phyloP scores from a whole-genome alignment of 306 rosid genomes.

The Lathyrus sativus region DNA sequence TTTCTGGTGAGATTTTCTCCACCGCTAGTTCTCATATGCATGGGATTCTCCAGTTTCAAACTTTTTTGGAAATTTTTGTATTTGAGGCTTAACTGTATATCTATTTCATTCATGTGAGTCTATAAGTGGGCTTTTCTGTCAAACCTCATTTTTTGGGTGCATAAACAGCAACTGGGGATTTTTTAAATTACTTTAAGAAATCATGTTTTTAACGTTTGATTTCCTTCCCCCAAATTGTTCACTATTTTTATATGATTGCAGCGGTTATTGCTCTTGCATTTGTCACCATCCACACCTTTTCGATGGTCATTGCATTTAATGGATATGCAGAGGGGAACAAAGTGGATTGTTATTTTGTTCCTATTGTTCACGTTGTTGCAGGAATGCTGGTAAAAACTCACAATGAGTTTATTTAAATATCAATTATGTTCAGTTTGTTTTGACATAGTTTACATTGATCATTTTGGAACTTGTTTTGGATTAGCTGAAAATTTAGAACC shows the following conservation, averaged over 20 bases:
- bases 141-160: not conserved
- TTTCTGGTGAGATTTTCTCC: constrained; percentile 66
- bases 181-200: constrained; percentile 25
- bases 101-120: constrained; percentile 20
- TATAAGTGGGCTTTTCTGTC: constrained; percentile 19
- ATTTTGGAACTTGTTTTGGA: constrained; percentile 3
- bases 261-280: constrained; percentile 88
- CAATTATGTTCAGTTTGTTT: not conserved
- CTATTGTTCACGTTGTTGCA: constrained; percentile 71
- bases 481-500: constrained; percentile 14
- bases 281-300: constrained; percentile 90
- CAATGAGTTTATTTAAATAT: not conserved
- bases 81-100: constrained; percentile 19
- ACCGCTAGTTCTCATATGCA: constrained; percentile 27
- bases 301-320: constrained; percentile 94
- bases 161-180: constrained; percentile 10
- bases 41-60: constrained; percentile 18
- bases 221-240: constrained; percentile 19
- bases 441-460: not conserved
- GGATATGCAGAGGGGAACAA: constrained; percentile 83
- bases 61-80: constrained; percentile 19
- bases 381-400: constrained; percentile 71
- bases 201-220: constrained; percentile 20
- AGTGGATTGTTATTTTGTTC: constrained; percentile 80
- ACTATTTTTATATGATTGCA: constrained; percentile 47